phyloP scores from a whole-genome alignment of 2,329 filamentous ascomycete genomes.

The Aureobasidium sp. region DNA sequence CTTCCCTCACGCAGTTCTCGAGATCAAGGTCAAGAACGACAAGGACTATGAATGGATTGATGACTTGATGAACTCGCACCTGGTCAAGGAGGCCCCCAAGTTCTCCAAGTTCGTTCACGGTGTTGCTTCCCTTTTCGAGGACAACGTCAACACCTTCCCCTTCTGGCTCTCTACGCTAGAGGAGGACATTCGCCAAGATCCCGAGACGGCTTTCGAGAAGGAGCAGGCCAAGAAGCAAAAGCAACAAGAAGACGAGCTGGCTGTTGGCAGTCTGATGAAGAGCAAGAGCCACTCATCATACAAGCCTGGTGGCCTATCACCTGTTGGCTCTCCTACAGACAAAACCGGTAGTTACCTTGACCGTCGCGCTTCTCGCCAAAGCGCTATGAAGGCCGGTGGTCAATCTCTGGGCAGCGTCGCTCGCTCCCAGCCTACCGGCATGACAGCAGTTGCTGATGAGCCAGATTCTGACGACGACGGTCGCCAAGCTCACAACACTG shows the following conservation, averaged over 20 bases:
- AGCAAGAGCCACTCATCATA: conserved; percentile 26
- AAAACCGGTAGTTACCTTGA: conserved; percentile 21
- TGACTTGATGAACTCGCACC: conserved; percentile 84
- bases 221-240: conserved; percentile 79
- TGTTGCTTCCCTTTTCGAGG: conserved; percentile 80
- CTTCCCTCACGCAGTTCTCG: conserved; percentile 84
- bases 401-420: conserved; percentile 11
- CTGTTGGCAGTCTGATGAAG: conserved; percentile 73
- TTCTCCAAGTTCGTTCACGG: conserved; percentile 98
- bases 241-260: conserved; percentile 76
- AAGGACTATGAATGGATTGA: conserved; percentile 79
- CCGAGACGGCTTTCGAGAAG: conserved; percentile 80
- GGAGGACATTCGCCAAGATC: conserved; percentile 87
- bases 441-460: conserved; percentile 33
- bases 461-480: conserved; percentile 43
- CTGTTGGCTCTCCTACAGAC: conserved; percentile 57
- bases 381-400: conserved; percentile 15
- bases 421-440: conserved; percentile 20
- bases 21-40: conserved; percentile 71
- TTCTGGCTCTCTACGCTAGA: conserved; percentile 94
- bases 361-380: conserved; percentile 5
- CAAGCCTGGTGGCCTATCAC: conserved; percentile 44
- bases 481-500: conserved; percentile 25
- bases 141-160: conserved; percentile 90
- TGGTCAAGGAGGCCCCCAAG: conserved; percentile 78